These are phyloP conservation scores for Vitis riparia DNA, from an alignment of 164 flowering plant genomes.

Conservation along the genomic window DNA sequence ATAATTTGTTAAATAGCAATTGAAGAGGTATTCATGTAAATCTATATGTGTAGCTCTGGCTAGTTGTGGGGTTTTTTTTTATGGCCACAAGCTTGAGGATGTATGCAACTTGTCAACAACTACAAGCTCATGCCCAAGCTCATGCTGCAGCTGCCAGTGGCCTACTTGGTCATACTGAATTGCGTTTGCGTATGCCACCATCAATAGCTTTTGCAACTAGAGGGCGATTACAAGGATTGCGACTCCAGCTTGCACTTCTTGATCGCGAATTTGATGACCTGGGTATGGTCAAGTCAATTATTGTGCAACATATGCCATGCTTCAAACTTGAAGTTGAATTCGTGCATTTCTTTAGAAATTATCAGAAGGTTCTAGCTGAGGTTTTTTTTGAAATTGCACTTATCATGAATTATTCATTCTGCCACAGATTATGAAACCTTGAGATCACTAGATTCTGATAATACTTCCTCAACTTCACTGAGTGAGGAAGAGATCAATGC, in stretches of 20 bases:
- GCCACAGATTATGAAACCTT: conserved; percentile 85
- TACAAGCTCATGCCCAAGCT: conserved; percentile 95
- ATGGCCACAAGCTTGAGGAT: conserved; percentile 91
- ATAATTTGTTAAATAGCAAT: neutral
- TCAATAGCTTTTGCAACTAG: conserved; percentile 89
- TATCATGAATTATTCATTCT: neutral
- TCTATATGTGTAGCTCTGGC: conserved; percentile 67
- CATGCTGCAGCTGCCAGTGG: conserved; percentile 89
- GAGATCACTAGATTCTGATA: conserved; percentile 70
- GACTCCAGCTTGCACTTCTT: conserved; percentile 99
- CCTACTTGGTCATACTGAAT: conserved; percentile 83
- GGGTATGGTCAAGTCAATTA: conserved; percentile 41
- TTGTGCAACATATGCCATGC: too few species aligned
- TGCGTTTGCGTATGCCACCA: conserved; percentile 88
- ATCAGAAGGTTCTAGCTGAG: too few species aligned
- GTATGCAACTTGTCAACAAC: conserved; percentile 97
- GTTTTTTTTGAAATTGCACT: neutral
- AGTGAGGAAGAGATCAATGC: conserved; percentile 96
- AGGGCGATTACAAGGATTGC: conserved; percentile 88
- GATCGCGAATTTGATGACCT: conserved; percentile 96
- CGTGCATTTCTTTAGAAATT: neutral
- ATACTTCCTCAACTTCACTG: conserved; percentile 65
- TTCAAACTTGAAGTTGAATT: too few species aligned
- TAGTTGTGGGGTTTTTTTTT: conserved; percentile 83
- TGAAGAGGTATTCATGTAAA: conserved; percentile 5